phyloP scores from a whole-genome alignment of 352 stramenopile genomes.

The Phytophthora pinifolia region DNA sequence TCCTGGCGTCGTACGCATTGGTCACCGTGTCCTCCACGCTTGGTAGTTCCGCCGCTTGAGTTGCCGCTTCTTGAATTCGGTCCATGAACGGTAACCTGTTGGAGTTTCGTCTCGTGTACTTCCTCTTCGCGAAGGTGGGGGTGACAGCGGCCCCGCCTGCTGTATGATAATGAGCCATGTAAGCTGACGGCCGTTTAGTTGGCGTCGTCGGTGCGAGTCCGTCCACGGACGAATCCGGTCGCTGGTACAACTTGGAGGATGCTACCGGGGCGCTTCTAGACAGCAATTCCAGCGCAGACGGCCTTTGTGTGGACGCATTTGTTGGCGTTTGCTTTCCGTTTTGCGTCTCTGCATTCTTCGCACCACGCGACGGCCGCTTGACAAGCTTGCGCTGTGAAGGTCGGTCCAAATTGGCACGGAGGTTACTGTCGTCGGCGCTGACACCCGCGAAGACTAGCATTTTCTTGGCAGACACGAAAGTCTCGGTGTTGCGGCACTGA shows the following conservation, averaged over 20 bases:
- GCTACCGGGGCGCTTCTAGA: constrained; percentile 54
- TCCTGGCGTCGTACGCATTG: constrained; percentile 35
- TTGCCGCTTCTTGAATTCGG: constrained; percentile 31
- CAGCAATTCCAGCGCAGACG: constrained; percentile 51
- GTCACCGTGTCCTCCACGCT: constrained; percentile 40
- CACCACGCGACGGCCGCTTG: constrained; percentile 16
- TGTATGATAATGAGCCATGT: constrained; percentile 26
- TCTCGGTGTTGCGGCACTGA: constrained; percentile 72
- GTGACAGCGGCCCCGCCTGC: constrained; percentile 17
- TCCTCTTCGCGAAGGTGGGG: constrained; percentile 41
- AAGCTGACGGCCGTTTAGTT: constrained; percentile 30
- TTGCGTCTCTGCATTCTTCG: constrained; percentile 1
- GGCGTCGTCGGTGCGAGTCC: constrained; percentile 17
- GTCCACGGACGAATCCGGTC: constrained; percentile 10
- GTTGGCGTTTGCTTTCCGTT: constrained; percentile 24
- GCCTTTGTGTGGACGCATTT: constrained; percentile 22
- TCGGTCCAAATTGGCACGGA: constrained; percentile 5
- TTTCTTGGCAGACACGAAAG: constrained; percentile 67
- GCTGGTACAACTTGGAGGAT: constrained; percentile 10
- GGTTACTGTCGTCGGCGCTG: constrained; percentile 14
- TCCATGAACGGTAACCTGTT: constrained; percentile 43
- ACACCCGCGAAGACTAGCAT: constrained; percentile 57
- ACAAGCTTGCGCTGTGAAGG: constrained; percentile 28
- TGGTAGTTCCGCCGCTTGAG: constrained; percentile 20
- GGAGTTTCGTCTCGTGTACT: constrained; percentile 35